These are phyloP conservation scores for Fusarium ramigenum DNA, from an alignment of 2,329 filamentous ascomycete genomes.

Conservation along the genomic window DNA sequence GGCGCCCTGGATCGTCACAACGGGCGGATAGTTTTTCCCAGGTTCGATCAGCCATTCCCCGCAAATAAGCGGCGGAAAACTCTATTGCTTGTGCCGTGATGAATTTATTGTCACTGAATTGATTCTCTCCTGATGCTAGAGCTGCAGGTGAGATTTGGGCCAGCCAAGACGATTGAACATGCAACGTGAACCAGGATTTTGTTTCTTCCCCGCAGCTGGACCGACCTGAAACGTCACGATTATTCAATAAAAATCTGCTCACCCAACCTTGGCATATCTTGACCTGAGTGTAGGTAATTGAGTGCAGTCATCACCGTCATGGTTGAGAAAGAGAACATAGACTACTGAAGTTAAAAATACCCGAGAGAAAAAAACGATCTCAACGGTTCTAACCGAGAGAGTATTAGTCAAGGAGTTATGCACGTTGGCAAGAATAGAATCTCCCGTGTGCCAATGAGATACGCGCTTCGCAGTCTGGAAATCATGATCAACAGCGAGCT, in stretches of 20 bases:
- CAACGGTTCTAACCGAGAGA: not conserved
- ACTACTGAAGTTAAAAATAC: slow-evolving; percentile 20
- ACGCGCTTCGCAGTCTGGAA: not conserved
- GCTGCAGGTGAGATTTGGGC: slow-evolving; percentile 20
- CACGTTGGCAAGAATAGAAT: slow-evolving; percentile 8
- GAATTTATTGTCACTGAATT: no score
- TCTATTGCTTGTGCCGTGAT: not conserved
- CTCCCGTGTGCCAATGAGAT: not conserved
- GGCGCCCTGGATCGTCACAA: slow-evolving; percentile 3
- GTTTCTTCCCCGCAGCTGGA: slow-evolving; percentile 4
- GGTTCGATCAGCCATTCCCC: not conserved
- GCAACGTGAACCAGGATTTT: not conserved
- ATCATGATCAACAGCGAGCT: slow-evolving; percentile 8
- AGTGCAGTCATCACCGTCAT: slow-evolving; percentile 10
- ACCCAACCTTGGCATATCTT: not conserved
- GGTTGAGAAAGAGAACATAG: not conserved
- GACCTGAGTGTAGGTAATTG: not conserved
- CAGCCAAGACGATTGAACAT: not conserved
- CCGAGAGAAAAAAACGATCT: not conserved
- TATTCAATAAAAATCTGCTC: slow-evolving; percentile 2
- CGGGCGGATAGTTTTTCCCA: not conserved
- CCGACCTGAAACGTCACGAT: slow-evolving; percentile 18
- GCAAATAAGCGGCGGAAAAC: slow-evolving; percentile 12
- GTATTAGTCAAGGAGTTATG: not conserved
- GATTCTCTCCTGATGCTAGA: slow-evolving; percentile 13